Evolutionary conservation across 768 basidiomycete genomes (phyloP).

Genomic region (Lentinus brumalis): DNA sequence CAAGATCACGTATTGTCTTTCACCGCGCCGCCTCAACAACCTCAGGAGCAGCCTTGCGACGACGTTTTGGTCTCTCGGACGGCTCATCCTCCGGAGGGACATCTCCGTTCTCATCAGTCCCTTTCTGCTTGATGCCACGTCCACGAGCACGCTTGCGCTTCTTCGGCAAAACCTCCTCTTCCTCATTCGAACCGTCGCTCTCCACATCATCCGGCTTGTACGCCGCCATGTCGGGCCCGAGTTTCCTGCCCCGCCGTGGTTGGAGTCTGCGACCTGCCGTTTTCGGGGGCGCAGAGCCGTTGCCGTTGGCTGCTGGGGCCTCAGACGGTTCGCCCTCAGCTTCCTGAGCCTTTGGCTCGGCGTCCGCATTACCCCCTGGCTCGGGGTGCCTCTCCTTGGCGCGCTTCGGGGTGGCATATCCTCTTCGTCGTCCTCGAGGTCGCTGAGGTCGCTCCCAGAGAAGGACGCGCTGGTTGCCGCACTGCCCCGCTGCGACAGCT

Average conservation of each 20-base stretch:
- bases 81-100: not conserved
- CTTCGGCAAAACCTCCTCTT: slow-evolving; percentile 14
- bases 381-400: not conserved
- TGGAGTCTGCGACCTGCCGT: not conserved
- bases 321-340: not conserved
- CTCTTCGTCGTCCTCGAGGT: slow-evolving; percentile 16
- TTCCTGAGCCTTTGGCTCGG: not conserved
- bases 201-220: slow-evolving; percentile 39
- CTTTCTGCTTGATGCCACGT: slow-evolving; percentile 10
- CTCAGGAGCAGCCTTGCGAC: not conserved
- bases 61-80: slow-evolving; percentile 8
- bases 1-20: not conserved
- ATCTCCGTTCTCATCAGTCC: slow-evolving; percentile 11
- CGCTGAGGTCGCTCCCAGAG: slow-evolving; percentile 21
- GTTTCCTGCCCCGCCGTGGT: slow-evolving; percentile 30
- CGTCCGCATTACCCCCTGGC: not conserved
- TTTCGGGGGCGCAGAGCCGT: not conserved
- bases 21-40: not conserved
- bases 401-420: slow-evolving; percentile 13
- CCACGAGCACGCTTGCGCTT: slow-evolving; percentile 2
- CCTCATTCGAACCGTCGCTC: slow-evolving; percentile 31
- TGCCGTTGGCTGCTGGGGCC: not conserved
- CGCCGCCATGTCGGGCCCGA: slow-evolving; percentile 37
- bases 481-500: slow-evolving; percentile 9
- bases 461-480: slow-evolving; percentile 11